Evolutionary conservation across 2,329 filamentous ascomycete genomes (phyloP), one percentile per base, ranked within the genome.

Genomic region (Metarhizium brunneum): DNA sequence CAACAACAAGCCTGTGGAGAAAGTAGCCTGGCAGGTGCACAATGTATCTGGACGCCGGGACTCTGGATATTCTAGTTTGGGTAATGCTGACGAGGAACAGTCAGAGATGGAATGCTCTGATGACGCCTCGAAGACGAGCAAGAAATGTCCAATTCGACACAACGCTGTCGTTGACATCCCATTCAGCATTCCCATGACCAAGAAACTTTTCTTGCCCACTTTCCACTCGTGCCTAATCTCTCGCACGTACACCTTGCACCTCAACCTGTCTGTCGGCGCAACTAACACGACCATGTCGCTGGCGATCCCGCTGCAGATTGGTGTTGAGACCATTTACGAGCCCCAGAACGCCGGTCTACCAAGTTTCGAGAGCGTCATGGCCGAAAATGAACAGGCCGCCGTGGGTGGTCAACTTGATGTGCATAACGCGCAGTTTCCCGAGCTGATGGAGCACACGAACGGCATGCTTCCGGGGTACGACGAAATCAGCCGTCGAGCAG

Each of bases 161-260:
- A 68, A 69, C 1, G 65, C 78, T 0, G 66, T 66, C 4, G 59
- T 83, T 10, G 67, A 73, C 47, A 64, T 84, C 1, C 79, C 80
- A 1, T 68, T 84, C 56, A 64, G 67, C 16, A 64, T 83, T 36
- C 77, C 79, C 4, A 65, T 69, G 8, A 64, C 67, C 66, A 76
- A 73, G 62, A 79, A 76, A 64, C 70, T 75, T 8, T 80, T 82
- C 60, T 59, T 83, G 25, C 81, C 81, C 0, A 79, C 78, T 5
- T 84, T 83, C 63, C 78, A 83, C 68, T 78, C 76, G 8, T 84
- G 81, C 69, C 76, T 83, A 64, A 69, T 74, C 42, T 79, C 78
- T 7, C 76, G 81, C 30, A 74, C 75, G n/a, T 84, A 84, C 65
- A 72, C 76, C 4, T 63, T 83, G 35, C 73, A 76, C 60, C 62